phyloP scores from a whole-genome alignment of 768 basidiomycete species.

The Clitopilus hobsonii region DNA sequence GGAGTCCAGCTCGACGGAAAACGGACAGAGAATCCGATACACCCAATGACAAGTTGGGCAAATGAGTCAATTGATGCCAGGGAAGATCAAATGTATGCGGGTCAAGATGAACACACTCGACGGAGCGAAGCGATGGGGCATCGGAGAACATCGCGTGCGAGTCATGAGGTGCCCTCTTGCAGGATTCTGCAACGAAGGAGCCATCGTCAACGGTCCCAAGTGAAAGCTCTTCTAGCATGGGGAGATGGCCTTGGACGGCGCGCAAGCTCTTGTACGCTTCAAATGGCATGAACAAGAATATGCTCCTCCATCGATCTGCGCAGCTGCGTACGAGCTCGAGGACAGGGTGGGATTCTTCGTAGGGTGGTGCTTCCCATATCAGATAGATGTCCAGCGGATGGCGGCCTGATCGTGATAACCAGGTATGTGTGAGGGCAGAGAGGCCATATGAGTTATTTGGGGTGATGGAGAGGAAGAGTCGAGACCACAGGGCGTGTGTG shows the following conservation, averaged over 20 bases:
- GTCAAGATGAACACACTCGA: conserved; percentile 18
- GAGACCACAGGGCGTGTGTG: conserved; percentile 36
- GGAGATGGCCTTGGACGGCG: conserved; percentile 15
- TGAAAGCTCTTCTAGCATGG: conserved; percentile 14
- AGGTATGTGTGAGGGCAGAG: conserved; percentile 12
- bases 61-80: conserved; percentile 14
- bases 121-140: conserved; percentile 14
- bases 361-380: conserved; percentile 16
- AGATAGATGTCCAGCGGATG: conserved; percentile 17
- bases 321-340: conserved; percentile 16
- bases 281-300: conserved; percentile 18
- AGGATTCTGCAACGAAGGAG: neutral
- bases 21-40: conserved; percentile 4
- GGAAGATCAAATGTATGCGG: conserved; percentile 17
- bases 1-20: conserved; percentile 11
- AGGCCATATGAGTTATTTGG: neutral
- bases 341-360: conserved; percentile 13
- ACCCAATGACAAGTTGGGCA: conserved; percentile 12
- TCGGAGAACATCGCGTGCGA: conserved; percentile 11
- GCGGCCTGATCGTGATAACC: conserved; percentile 15
- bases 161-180: neutral
- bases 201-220: conserved; percentile 13
- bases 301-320: conserved; percentile 14
- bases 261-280: conserved; percentile 12
- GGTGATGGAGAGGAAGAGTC: conserved; percentile 24